phyloP scores from a whole-genome alignment of 2,329 filamentous ascomycete genomes.

The Talaromyces rugulosus region DNA sequence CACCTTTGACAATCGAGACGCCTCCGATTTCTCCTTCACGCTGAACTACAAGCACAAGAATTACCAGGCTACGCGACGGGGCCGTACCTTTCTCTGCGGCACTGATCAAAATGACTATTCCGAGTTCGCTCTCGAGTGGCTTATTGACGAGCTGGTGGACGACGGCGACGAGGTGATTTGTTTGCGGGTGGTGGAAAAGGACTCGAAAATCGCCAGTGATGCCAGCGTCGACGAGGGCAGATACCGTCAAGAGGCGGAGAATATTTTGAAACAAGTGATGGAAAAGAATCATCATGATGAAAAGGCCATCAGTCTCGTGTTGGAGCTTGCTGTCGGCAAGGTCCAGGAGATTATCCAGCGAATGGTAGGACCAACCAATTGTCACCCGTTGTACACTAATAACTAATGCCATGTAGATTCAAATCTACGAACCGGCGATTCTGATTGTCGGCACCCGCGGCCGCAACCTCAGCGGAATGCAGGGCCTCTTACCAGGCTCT shows the following conservation, averaged over 20 bases:
- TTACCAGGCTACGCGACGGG: conserved; percentile 74
- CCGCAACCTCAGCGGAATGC: conserved; percentile 77
- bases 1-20: conserved; percentile 64
- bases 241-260: conserved; percentile 72
- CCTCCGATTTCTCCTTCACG: conserved; percentile 70
- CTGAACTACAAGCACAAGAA: conserved; percentile 82
- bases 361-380: conserved; percentile 56
- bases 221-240: conserved; percentile 59
- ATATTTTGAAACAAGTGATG: conserved; percentile 71
- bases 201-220: conserved; percentile 64
- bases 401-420: conserved; percentile 57
- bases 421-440: conserved; percentile 86
- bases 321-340: conserved; percentile 87
- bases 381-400: not conserved
- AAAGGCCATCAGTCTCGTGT: conserved; percentile 75
- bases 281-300: conserved; percentile 72
- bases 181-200: conserved; percentile 80
- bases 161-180: conserved; percentile 93
- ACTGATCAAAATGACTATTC: conserved; percentile 90
- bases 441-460: conserved; percentile 86
- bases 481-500: conserved; percentile 79
- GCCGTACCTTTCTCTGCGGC: conserved; percentile 84
- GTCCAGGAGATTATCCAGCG: conserved; percentile 86
- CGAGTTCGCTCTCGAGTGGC: conserved; percentile 86
- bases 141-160: conserved; percentile 86